Percentiles rank a stretch among this genome's conserved stretches.
Conservation (phyloP, 495 filamentous ascomycete genomes). For the Apiosordaria backusii region DNA sequence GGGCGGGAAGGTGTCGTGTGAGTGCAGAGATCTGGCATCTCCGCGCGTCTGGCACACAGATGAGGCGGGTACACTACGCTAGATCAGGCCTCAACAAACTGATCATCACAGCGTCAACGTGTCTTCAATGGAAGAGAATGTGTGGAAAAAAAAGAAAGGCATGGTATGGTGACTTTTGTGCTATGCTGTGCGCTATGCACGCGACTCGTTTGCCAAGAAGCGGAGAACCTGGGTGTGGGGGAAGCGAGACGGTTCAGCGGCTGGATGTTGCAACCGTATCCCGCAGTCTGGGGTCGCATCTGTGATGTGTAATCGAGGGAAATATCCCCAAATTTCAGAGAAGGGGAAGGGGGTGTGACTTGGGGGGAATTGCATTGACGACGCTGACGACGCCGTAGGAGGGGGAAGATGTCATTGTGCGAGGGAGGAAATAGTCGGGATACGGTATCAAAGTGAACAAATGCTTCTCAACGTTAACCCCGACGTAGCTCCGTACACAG, state of each 20-base stretch:
- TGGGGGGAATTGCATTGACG: background rate
- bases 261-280: background rate
- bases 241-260: background rate
- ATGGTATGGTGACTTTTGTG: background rate
- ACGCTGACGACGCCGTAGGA: background rate
- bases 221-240: slow-evolving; percentile 3
- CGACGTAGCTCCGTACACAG: background rate
- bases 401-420: background rate
- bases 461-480: background rate
- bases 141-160: background rate
- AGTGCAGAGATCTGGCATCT: background rate
- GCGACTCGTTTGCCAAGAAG: slow-evolving; percentile 1
- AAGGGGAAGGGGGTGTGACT: background rate
- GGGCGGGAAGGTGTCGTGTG: background rate
- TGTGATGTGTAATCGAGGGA: background rate
- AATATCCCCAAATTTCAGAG: background rate
- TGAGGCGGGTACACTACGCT: background rate
- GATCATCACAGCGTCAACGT: background rate
- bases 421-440: background rate
- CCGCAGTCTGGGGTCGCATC: background rate
- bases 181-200: background rate
- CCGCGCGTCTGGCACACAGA: background rate
- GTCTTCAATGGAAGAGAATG: background rate
- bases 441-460: too few relatives aligned
- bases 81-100: background rate